Conservation (phyloP, 345 rosid species). For the Melaleuca quinquenervia region DNA sequence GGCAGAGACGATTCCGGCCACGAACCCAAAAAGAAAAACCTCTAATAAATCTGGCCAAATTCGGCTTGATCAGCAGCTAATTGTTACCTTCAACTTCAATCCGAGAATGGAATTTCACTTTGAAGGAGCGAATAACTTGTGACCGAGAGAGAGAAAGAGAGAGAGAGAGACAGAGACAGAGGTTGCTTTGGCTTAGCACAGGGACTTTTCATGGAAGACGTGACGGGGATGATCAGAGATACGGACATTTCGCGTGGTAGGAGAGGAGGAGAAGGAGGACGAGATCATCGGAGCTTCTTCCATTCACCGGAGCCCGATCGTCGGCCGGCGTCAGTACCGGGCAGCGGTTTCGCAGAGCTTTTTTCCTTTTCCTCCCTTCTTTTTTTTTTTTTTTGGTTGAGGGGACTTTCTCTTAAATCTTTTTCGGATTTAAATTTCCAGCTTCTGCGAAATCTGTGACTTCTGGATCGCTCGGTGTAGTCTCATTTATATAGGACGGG, state of each 20-base stretch:
- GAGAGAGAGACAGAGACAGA: constrained; percentile 4
- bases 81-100: neutral
- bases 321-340: constrained; percentile 23
- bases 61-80: neutral
- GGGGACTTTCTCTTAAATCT: neutral
- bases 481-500: neutral
- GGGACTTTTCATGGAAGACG: constrained; percentile 45
- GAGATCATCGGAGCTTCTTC: constrained; percentile 21
- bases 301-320: constrained; percentile 15
- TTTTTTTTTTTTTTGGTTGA: neutral
- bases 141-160: constrained; percentile 10
- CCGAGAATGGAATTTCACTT: neutral
- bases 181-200: constrained; percentile 8
- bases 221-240: constrained; percentile 60
- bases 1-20: neutral
- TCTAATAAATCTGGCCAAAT: neutral
- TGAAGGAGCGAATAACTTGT: neutral
- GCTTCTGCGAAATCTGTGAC: neutral
- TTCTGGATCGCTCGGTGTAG: rapidly evolving
- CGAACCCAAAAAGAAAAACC: neutral
- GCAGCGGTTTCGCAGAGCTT: neutral
- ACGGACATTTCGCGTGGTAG: constrained; percentile 24
- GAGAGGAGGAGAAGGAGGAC: neutral
- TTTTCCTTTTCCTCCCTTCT: neutral
- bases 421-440: neutral